Evolutionary conservation across 345 rosid genomes (phyloP), one percentile per base, ranked within the genome.

Genomic region (Acer saccharum): DNA sequence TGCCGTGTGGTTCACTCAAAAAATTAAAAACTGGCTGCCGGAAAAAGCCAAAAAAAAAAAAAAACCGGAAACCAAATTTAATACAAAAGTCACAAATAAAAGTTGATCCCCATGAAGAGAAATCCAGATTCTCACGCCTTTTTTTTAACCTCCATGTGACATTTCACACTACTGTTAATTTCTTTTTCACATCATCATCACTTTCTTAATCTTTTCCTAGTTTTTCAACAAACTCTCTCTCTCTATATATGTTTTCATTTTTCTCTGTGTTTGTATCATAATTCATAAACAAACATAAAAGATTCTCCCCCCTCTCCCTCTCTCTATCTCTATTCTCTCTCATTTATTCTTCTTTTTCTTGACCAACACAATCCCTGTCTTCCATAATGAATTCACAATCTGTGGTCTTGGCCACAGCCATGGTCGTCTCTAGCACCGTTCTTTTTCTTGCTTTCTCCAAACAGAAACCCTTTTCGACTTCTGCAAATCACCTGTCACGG

Each of bases 381-480:
- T 79, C 75, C 21, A 77, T 81, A 0, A 76, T 89, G 0, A 83
- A 82, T 73, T 87, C 89, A 44, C 86, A 87, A 63, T 85, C 88
- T 16, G 76, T 94, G 68, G 92, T 91, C 23, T 77, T 94, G 29
- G 98, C 94, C 9, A 87, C 97, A 0, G 97, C 94, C 73, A 91
- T 94, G 94, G 91, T 85, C 4, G 90, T 94, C 76, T 93, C 98
- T 27, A 88, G 84, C 80, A 91, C 98, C 27, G 87, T 88, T 39
- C 82, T 94, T 70, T 88, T 86, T 74, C 88, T 94, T 3, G 86
- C 95, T 10, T 83, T 91, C 55, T 89, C 95, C 65, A 88, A 87
- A 83, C 88, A 84, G 27, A 84, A 62, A 10, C 3, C 6, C 23
- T 16, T 27, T 65, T 65, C 60, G 16, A 62, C 78, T 54, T 78